Evolutionary conservation across 176 grass and related monocot genomes (phyloP), one percentile per base, ranked within the genome.

Genomic region (Oropetium thomaeum): DNA sequence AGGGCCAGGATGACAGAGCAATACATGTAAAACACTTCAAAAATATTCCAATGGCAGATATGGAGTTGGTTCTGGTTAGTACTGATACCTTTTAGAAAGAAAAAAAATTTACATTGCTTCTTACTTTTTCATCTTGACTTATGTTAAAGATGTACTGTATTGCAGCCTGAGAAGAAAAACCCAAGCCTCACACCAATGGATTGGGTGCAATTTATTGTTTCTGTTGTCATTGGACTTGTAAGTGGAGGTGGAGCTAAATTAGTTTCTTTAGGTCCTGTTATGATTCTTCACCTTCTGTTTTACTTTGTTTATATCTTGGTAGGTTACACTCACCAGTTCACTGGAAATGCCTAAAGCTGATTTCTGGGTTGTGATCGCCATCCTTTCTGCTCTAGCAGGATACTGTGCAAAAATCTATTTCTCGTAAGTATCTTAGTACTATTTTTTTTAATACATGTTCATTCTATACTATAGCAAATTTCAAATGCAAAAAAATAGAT

Each of bases 321-420:
- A 98, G 87, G 86, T 98, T 78, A 98, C 91, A 79, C 91, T 98
- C 33, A 42, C 94, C 58, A 71, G 96, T 88, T 94, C 91, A 64
- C 82, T 95, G 15, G 96, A 98, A 94, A 88, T 94, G 84, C 91
- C 91, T 73, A 94, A 98, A 86, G 96, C 91, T 82, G 91, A 98
- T 90, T 86, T 98, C 58, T 95, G 89, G 91, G 91, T 99, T 77
- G 91, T 89, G 54, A 75, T 70, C 71, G 91, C 91, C 15, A 88
- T 99, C 81, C 83, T 99, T 39, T 92, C 87, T 95, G 96, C 81
- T 78, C 71, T 99, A 52, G 84, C 76, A 45, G 96, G 96, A 68
- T 99, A 99, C 85, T 99, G 96, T 67, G 96, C 96, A 61, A 99
- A 99, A 80, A 92, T 99, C 32, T 99, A 99, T 82, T 95, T 99